Base-by-base conservation (phyloP, 2,329 filamentous ascomycete genomes). In the Ophiostoma fasciatum region DNA sequence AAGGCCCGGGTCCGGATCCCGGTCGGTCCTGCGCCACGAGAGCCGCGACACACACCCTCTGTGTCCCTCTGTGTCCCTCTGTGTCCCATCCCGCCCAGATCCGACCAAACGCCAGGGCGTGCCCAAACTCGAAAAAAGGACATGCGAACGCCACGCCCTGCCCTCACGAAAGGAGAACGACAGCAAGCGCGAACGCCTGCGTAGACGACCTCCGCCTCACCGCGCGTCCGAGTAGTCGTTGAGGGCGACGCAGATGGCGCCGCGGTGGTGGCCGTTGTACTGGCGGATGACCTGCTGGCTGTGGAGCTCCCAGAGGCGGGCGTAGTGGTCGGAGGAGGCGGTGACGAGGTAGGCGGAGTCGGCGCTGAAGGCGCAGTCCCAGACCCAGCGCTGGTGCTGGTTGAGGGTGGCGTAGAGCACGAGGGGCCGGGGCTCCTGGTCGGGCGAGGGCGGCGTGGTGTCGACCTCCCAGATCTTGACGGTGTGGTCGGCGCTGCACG, bases 391-490 rank as follows among this genome's bases (percentile, higher is more conserved):
- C 60, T 94, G 87, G 58, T 94, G 87, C 37, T 82, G 83, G 17
- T 81, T 81, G 1, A 94, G 71, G 2, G 84, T 92, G 3, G 84
- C 85, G 57, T 94, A 82, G 15, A 93, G 71, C 9, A 78, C 80
- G 47, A 82, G 90, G 28, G 66, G 78, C 55, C 66, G 71, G 8
- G 65, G 57, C 23, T 61, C 58, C 14, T 55, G 50, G 31, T 60
- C 56, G n/a, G 48, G 42, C 28, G 41, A 46, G 10, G 43, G 45
- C 34, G 66, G 62, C 32, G 74, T 70, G n/a, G 77, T 67, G 51
- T 92, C 82, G 31, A 94, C 80, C 49, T 85, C 82, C 90, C 90
- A 98, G 48, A 98, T 94, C 57, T 92, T 88, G 42, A 87, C 85
- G 0, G 88, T 75, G 60, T 94, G 87, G 58, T 94, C 87, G 37